Base-by-base conservation (phyloP, 768 basidiomycete genomes). In the Crucibulum laeve region DNA sequence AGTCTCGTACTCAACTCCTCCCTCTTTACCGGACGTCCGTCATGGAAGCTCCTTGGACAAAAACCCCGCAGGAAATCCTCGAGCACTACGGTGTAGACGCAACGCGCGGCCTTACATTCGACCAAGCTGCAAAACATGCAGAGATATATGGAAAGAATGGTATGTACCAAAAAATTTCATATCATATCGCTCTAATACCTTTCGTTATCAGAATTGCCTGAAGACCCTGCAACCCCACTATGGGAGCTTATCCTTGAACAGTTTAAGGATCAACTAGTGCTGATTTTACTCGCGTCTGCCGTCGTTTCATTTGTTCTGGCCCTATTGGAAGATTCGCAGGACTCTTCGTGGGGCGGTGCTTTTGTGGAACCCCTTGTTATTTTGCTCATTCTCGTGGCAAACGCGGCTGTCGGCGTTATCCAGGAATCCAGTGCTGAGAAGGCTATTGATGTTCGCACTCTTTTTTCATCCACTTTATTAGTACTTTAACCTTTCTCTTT, bases 201-300 rank as follows among this genome's bases (percentile, higher is more conserved):
- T 28, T 26, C 34, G 36, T 25, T 35, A 23, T 19, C 38, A 98
- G 95, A 90, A 58, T 74, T 99, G 5, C 94, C 95, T 8, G 92
- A 96, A 57, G 91, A 94, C 7, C 85, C 90, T 0, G 69, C 90
- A 3, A 96, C 95, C 3, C 90, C 94, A 3, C 59, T 98, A 24
- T 93, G 92, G 91, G 78, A 91, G 58, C 82, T 98, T 47, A 86
- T 99, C 47, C 76, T 99, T n/a, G 93, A 96, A 53, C 95, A 99
- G 67, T 99, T 99, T 76, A 87, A 98, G 73, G 95, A 99, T 68
- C 92, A 96, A 64, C 80, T 99, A 22, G 95, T 99, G 32, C 84
- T 99, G 50, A 98, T 99, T 58, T 79, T 99, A 25, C 84, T 99
- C 36, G 93, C 78, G 2, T 96, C 93, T 1, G 95, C 95, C 10